phyloP scores from a whole-genome alignment of 2,329 filamentous ascomycete species.

The Paraphaeosphaeria sporulosa region DNA sequence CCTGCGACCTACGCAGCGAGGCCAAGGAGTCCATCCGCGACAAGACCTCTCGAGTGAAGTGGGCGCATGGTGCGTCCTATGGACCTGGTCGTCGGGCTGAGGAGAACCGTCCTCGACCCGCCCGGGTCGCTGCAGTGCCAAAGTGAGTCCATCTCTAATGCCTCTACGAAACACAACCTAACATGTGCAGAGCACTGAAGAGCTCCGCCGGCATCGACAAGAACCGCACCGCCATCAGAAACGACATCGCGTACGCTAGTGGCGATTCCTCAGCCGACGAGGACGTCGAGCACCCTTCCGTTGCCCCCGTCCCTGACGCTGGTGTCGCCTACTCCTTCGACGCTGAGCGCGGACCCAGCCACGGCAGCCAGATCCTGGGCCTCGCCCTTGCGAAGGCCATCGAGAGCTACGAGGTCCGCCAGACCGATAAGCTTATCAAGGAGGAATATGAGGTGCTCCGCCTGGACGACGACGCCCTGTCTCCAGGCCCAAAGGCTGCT shows the following conservation, averaged over 20 bases:
- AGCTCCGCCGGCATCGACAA: slow-evolving; percentile 39
- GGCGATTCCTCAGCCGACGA: slow-evolving; percentile 55
- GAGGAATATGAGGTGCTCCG: slow-evolving; percentile 66
- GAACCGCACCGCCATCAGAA: slow-evolving; percentile 48
- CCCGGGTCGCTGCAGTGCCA: slow-evolving; percentile 37
- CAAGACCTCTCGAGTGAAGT: slow-evolving; percentile 60
- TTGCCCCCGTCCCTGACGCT: slow-evolving; percentile 55
- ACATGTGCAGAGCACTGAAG: slow-evolving; percentile 25
- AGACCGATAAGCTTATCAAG: slow-evolving; percentile 67
- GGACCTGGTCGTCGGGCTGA: slow-evolving; percentile 48
- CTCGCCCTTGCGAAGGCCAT: slow-evolving; percentile 65
- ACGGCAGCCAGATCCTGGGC: slow-evolving; percentile 65
- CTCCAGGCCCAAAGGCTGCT: slow-evolving; percentile 36
- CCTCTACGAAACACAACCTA: slow-evolving; percentile 15
- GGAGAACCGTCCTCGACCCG: slow-evolving; percentile 47
- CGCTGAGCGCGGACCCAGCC: slow-evolving; percentile 56
- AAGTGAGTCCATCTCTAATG: slow-evolving; percentile 33
- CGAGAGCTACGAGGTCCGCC: slow-evolving; percentile 65
- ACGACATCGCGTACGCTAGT: slow-evolving; percentile 53
- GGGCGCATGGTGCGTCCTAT: slow-evolving; percentile 55
- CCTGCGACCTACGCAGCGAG: slow-evolving; percentile 62
- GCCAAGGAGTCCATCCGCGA: slow-evolving; percentile 62
- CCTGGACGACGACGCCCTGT: slow-evolving; percentile 48
- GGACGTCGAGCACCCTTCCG: slow-evolving; percentile 53
- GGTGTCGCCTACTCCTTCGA: slow-evolving; percentile 65